A percentile compares a stretch with the other conserved stretches of the same genome.
Conservation (phyloP, 2,329 filamentous ascomycete genomes). For the Botrytis paeoniae region DNA sequence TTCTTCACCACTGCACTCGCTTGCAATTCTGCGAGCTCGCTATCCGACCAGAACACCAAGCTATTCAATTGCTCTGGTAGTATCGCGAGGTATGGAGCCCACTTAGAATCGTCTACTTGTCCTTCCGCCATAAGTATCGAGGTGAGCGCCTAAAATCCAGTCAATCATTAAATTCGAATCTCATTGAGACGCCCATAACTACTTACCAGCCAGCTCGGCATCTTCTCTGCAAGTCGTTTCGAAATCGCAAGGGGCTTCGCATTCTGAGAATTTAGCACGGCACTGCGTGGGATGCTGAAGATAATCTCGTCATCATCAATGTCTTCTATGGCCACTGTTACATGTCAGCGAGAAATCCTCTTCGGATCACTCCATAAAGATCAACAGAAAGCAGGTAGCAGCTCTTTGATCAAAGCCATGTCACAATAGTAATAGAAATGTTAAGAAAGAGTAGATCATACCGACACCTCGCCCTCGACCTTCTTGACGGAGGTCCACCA, state of each 20-base stretch:
- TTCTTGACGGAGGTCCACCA: conserved; percentile 54
- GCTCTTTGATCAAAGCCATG: conserved; percentile 38
- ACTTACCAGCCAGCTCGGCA: conserved; percentile 47
- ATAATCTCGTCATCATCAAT: conserved; percentile 62
- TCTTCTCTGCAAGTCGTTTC: conserved; percentile 33
- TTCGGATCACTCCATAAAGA: neutral
- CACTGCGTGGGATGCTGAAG: conserved; percentile 60
- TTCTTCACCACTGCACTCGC: conserved; percentile 62
- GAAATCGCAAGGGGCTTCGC: conserved; percentile 42
- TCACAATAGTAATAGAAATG: conserved; percentile 41
- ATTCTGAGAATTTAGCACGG: conserved; percentile 59
- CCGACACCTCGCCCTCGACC: conserved; percentile 61
- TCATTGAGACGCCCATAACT: conserved; percentile 21
- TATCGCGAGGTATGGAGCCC: conserved; percentile 58
- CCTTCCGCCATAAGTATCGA: conserved; percentile 32
- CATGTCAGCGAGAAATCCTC: conserved; percentile 22
- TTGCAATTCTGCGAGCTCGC: conserved; percentile 59
- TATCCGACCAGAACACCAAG: conserved; percentile 64
- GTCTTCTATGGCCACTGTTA: conserved; percentile 53
- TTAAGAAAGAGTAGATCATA: conserved; percentile 42
- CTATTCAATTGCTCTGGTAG: conserved; percentile 62
- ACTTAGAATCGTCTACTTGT: conserved; percentile 32
- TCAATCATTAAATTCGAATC: conserved; percentile 6
- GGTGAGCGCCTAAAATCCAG: conserved; percentile 13
- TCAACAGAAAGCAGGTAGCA: neutral